Evolutionary conservation across 257 asterid genomes (phyloP), one percentile per base, ranked within the genome.

Genomic region (Vinca minor): DNA sequence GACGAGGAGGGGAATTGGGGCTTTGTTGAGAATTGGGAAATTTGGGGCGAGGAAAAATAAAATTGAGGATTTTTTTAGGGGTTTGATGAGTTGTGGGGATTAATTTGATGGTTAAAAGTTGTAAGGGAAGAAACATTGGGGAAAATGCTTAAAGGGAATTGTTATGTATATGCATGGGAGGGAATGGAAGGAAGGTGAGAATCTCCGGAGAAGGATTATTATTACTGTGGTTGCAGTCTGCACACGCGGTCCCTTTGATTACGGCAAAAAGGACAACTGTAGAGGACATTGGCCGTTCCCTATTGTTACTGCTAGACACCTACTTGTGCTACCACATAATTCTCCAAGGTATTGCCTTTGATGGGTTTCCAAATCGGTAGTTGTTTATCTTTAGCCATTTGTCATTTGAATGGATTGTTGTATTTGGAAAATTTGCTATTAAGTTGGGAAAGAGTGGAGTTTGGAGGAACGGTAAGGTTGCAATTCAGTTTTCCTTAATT

Each of bases 101-200:
- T 55, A 8, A 55, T 55, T 55, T 55, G 61, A 55, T 55, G 61
- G 61, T 55, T 28, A 26, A 41, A 55, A 29, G 41, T 11, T 20
- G 61, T 29, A 41, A 55, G 15, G 61, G 36, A 7, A 34, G 36
- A 34, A 25, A 55, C 14, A 26, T 15, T 26, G 61, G 36, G 61
- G 39, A 55, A 55, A 2, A 26, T 55, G 20, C 61, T 55, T 55
- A 34, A 21, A 31, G 21, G 21, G 7, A 34, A 31, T 55, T 55
- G 39, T 31, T 28, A 55, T 26, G 61, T 55, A 28, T 26, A 29
- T 55, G 61, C 61, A 29, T 55, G 61, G 36, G 61, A 55, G 41
- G 61, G 61, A 29, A 29, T 39, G 36, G 36, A 55, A 55, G 61
- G 61, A 55, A 55, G 42, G 61, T 55, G 39, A 55, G 36, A 29